These are phyloP conservation scores for Macrolepiota fuliginosa DNA, from an alignment of 768 basidiomycete genomes.

Conservation along the genomic window DNA sequence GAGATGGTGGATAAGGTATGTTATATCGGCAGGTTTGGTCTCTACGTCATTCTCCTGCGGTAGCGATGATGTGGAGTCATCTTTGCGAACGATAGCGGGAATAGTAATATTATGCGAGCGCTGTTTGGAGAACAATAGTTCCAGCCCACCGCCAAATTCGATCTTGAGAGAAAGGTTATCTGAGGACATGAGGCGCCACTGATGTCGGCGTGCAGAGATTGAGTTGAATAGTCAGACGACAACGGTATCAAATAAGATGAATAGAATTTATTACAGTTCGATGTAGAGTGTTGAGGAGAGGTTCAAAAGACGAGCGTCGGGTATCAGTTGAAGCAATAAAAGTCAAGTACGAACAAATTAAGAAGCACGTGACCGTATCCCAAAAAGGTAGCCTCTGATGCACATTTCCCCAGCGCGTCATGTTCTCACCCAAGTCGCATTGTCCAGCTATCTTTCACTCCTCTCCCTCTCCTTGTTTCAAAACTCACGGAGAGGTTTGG, in stretches of 20 bases:
- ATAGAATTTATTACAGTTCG: no score
- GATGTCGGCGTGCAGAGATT: no score
- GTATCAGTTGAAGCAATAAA: not conserved
- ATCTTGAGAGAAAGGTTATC: constrained; percentile 44
- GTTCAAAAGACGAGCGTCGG: no score
- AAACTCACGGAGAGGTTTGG: not conserved
- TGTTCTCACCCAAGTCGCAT: not conserved
- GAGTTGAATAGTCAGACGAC: not conserved
- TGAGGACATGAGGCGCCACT: not conserved
- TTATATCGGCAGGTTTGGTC: constrained; percentile 55
- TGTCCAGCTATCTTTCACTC: not conserved
- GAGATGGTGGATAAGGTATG: constrained; percentile 78
- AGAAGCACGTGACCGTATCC: not conserved
- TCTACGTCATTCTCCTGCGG: constrained; percentile 17
- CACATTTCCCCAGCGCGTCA: not conserved
- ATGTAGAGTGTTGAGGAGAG: no score
- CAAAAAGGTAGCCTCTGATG: not conserved
- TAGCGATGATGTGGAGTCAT: constrained; percentile 27
- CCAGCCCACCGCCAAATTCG: constrained; percentile 84
- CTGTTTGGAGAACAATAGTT: constrained; percentile 76
- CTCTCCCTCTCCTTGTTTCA: not conserved
- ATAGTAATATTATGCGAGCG: constrained; percentile 57
- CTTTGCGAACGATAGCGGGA: constrained; percentile 40
- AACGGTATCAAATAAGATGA: not conserved
- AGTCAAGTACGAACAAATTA: not conserved